Base-by-base conservation (phyloP, 139 green algal genomes). In the Asterochloris sp. region DNA sequence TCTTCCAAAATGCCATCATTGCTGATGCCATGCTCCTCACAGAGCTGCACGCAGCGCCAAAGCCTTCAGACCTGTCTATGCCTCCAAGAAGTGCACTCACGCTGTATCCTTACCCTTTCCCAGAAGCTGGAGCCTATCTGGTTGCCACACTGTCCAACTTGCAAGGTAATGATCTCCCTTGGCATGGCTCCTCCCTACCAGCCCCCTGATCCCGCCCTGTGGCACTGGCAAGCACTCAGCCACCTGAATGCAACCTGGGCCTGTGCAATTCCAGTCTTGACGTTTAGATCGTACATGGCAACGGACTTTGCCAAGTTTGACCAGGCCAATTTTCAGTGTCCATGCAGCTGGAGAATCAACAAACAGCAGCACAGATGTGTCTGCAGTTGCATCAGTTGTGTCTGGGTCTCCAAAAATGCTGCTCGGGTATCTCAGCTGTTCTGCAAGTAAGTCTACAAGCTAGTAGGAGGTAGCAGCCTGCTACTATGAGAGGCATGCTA, bases 121-220 rank as follows among this genome's bases (percentile, higher is more conserved):
- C 97, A 99, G 81, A 99, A 99, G 89, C 99, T 96, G 14, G 91
- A 92, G 74, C 96, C 97, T 21, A 99, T 94, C 90, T 99, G 97
- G 82, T 99, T 99, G 13, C 97, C 97, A 82, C 96, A 99, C 85
- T 99, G 97, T 0, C 97, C 97, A 19, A 98, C 94, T 93, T 99
- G 96, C 14, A 99, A 82, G 17, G 95, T 98, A 81, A 99, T 98
- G 62, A 99, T 98, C 69, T 99, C 97, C 0, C 97, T 86, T 0
- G 97, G 97, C 97, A 99, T 99, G 12, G 6, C 19, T 74, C 38
- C 38, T 54, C 38, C 38, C 38, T 54, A 54, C 38, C 38, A 54
- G 38, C 38, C 38, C 38, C 38, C 4, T 54, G 38, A 54, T 54
- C 38, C 38, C 38, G 38, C 38, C 38, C 38, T 2, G 38, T 54